A percentile compares a stretch with the other conserved stretches of the same genome.
Conservation (phyloP, 1,284 basidiomycete genomes). For the Boletus hoseneyae region DNA sequence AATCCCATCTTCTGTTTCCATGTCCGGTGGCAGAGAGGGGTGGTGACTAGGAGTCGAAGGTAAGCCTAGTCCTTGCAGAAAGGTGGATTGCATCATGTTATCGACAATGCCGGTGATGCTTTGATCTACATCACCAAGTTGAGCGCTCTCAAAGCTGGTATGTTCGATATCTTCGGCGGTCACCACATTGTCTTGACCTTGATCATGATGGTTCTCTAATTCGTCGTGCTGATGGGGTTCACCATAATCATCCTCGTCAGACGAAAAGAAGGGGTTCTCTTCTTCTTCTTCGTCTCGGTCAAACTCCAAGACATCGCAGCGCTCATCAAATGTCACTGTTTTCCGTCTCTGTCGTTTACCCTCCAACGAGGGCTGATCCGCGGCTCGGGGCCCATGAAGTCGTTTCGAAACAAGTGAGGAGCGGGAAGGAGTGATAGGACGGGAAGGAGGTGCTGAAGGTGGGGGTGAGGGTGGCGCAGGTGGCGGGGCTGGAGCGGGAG, state of each 20-base stretch:
- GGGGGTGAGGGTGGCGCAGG: conserved; percentile 28
- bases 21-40: conserved; percentile 43
- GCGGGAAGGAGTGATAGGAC: conserved; percentile 55
- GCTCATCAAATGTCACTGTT: conserved; percentile 84
- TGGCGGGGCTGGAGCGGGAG: conserved; percentile 1
- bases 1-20: conserved; percentile 62
- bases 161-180: conserved; percentile 22
- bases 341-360: conserved; percentile 58
- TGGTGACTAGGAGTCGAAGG: conserved; percentile 28
- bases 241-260: conserved; percentile 36
- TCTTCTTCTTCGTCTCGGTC: conserved; percentile 62
- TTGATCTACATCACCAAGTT: conserved; percentile 43
- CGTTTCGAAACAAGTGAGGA: conserved; percentile 78
- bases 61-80: conserved; percentile 25
- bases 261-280: conserved; percentile 41
- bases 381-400: conserved; percentile 76
- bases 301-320: conserved; percentile 87
- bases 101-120: conserved; percentile 64
- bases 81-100: conserved; percentile 47
- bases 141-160: conserved; percentile 17
- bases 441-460: conserved; percentile 24
- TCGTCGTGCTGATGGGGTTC: conserved; percentile 20
- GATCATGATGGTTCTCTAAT: conserved; percentile 19
- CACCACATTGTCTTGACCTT: conserved; percentile 14
- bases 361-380: conserved; percentile 43